Evolutionary conservation across 306 rosid species (phyloP), one percentile per base, ranked within the genome.

Genomic region (Glycine tomentella): DNA sequence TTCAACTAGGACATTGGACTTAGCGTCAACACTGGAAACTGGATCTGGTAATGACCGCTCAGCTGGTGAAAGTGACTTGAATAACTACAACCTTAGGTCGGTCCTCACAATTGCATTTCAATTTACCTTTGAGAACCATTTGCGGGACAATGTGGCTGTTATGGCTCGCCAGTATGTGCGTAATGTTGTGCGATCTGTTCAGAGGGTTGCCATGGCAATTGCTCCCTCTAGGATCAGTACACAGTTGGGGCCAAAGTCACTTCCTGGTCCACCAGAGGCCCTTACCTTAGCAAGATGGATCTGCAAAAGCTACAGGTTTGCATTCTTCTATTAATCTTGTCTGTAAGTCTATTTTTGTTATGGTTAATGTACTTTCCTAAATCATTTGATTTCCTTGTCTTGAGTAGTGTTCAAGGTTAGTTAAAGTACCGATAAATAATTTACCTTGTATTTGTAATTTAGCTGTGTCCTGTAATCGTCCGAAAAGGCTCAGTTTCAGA

Each of bases 131-230:
- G 98, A 94, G 93, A 88, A 88, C 84, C 96, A 91, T 81, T 53
- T 85, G 58, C 90, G 88, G 3, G 98, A 94, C 84, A 94, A 80
- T 83, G 97, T 94, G 52, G 97, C 98, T 71, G 90, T 91, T 8
- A 94, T 94, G 98, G 98, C 98, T 69, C 98, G 98, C 74, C 97
- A 94, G 74, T 94, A 91, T 14, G 94, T 94, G 56, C 97, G 98
- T 3, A 81, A 90, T 69, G 92, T 94, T 69, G 97, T 94, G 52
- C 90, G 92, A 71, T 92, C 98, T 42, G 97, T 94, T 70, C 98
- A 94, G 83, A 91, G 98, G 86, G 98, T 94, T 84, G 94, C 98
- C 59, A 94, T 90, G 97, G 98, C 98, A 40, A 94, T 94, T 70
- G 79, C 98, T 78, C 98, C 98, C 42, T 92, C 97, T 17, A 82